Conservation (phyloP, 2,329 filamentous ascomycete species). For the Helicocarpus griseus region DNA sequence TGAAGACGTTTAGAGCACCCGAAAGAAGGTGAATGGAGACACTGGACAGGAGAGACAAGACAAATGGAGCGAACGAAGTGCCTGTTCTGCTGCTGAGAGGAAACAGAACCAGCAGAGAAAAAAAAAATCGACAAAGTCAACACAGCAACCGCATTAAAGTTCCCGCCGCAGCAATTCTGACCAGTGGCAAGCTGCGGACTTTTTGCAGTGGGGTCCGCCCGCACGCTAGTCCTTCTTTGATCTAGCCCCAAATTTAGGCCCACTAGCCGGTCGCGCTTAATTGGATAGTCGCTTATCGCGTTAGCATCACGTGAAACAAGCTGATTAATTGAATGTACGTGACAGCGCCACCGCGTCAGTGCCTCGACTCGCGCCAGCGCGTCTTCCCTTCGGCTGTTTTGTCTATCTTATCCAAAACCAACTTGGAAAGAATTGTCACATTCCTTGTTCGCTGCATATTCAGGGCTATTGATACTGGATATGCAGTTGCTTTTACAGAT, state of each 20-base stretch:
- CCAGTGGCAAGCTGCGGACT: background rate
- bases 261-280: slow-evolving; percentile 1
- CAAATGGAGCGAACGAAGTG: slow-evolving; percentile 2
- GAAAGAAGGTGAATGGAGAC: background rate
- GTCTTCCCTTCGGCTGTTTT: background rate
- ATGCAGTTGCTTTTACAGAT: background rate
- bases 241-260: background rate
- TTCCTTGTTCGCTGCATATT: background rate
- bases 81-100: slow-evolving; percentile 2
- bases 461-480: background rate
- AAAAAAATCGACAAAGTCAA: slow-evolving; percentile 12
- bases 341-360: background rate
- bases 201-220: background rate
- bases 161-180: background rate
- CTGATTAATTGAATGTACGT: background rate
- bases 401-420: background rate
- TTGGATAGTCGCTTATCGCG: background rate
- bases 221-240: background rate
- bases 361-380: background rate
- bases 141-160: slow-evolving; percentile 13
- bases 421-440: background rate
- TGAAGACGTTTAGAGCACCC: background rate
- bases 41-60: slow-evolving; percentile 3
- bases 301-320: slow-evolving; percentile 1
- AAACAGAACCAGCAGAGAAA: slow-evolving; percentile 10